Evolutionary conservation across 306 rosid species (phyloP).

Genomic region (Rosa chinensis): DNA sequence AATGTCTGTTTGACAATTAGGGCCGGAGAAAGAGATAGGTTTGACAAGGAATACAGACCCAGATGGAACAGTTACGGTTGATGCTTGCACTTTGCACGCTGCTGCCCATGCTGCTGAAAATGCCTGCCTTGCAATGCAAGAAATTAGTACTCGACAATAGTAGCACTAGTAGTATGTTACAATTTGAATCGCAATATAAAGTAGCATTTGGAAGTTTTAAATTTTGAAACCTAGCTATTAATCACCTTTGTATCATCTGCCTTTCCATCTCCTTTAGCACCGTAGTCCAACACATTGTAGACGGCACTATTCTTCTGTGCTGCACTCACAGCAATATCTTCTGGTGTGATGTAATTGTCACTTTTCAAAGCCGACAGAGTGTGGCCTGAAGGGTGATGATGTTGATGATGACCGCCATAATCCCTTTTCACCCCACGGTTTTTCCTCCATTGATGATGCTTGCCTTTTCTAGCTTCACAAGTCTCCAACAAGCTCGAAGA

Average conservation of each 20-base stretch:
- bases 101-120: constrained; percentile 69
- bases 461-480: constrained; percentile 44
- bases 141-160: not conserved
- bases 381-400: not conserved
- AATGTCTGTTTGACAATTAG: constrained; percentile 49
- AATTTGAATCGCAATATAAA: not conserved
- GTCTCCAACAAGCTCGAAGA: constrained; percentile 30
- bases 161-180: not conserved
- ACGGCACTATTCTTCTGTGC: constrained; percentile 16
- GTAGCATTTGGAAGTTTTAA: not conserved
- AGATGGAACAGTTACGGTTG: constrained; percentile 65
- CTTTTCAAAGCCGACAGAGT: not conserved
- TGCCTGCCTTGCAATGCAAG: constrained; percentile 46
- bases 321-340: not conserved
- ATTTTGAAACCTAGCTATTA: not conserved
- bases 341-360: constrained; percentile 4
- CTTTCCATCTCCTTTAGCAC: constrained; percentile 82
- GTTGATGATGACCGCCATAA: not conserved
- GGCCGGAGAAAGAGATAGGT: constrained; percentile 63
- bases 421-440: constrained; percentile 21
- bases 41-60: constrained; percentile 62
- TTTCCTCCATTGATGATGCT: constrained; percentile 32
- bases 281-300: constrained; percentile 63
- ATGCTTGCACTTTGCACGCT: constrained; percentile 60
- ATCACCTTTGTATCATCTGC: constrained; percentile 75